Evolutionary conservation across 257 asterid genomes (phyloP), one percentile per base, ranked within the genome.

Genomic region (Schizonepeta tenuifolia): DNA sequence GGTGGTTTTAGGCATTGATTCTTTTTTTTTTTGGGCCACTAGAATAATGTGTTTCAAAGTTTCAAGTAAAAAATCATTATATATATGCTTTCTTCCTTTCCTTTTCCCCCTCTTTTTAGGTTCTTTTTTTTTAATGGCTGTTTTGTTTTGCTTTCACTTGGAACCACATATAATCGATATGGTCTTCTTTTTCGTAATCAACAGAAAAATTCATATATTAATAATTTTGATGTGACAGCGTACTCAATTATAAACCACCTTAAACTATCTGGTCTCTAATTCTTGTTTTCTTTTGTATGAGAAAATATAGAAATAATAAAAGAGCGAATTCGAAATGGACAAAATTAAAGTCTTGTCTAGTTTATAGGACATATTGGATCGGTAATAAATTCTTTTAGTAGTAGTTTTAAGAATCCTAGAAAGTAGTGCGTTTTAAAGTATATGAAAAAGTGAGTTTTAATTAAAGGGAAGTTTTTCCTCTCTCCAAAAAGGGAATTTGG

Each of bases 121-220:
- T 71, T 31, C 41, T n/a, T 60, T 64, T 61, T 33, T 7, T 9
- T 9, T n/a, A 21, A 55, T 36, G 20, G 41, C 62, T 21, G 38
- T 14, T 43, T 67, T 40, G 28, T 10, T n/a, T 73, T 77, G 60
- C 81, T 40, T 69, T 78, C 58, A 71, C 70, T 78, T 70, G 69
- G 63, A 78, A 41, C 83, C 85, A 71, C 78, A 66, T 51, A 54
- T 44, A 50, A 22, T 40, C 41, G 54, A 61, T 46, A 36, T 67
- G 60, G 69, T 28, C 63, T 73, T 38, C 33, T 13, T 65, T 63
- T n/a, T 65, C 41, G 7, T 7, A 63, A 76, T 71, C 55, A 49
- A 49, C 55, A 1, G 2, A 49, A n/a, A 49, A 49, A 64, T 35
- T 56, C 77, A 21, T 62, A 55, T 49, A 18, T 49, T 49, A 5